Evolutionary conservation across 2,329 filamentous ascomycete species (phyloP), one percentile per base, ranked within the genome.

Genomic region (Xylariales sp.): DNA sequence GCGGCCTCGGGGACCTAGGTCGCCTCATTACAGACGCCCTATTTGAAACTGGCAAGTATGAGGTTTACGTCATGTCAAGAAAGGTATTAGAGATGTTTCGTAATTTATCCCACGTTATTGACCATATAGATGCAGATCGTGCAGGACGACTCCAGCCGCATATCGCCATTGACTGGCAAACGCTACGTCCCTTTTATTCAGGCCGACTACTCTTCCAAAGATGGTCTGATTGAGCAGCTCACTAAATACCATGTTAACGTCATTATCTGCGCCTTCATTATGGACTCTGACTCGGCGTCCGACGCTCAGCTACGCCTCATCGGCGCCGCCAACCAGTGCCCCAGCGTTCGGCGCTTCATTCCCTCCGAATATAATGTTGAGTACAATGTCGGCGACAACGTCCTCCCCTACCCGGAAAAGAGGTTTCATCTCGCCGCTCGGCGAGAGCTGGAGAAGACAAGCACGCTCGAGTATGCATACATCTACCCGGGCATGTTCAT

Each of bases 301-400:
- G 55, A 61, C 5, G 46, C 62, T 12, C 60, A 66, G 38, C 11
- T 62, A 5, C 47, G 45, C 9, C 49, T 66, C 6, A 62, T 65
- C 32, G 55, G 52, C 14, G 62, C 60, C 5, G 58, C 59, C 21
- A 55, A 61, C 10, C 33, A 39, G 15, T 51, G 47, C n/a, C n/a
- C 52, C 5, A 47, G 41, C 24, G 59, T 63, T n/a, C 51, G 43
- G 37, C 53, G 62, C 40, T 65, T 65, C 50, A 52, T 62, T 8
- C 63, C 63, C 3, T 63, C 61, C 22, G 62, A 66, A 44, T 65
- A 59, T 44, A 63, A 63, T 29, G 53, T 64, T 38, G 60, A 64
- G 38, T 65, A 64, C 42, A 53, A 63, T 22, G 49, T 54, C n/a
- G 47, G 50, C 1, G 60, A 63, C 38, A 40, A 57, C 16, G 42